Percentiles rank a stretch among this genome's conserved stretches.
Evolutionary conservation across 2,329 filamentous ascomycete genomes (phyloP).

Genomic region (Aspergillus costaricaensis): DNA sequence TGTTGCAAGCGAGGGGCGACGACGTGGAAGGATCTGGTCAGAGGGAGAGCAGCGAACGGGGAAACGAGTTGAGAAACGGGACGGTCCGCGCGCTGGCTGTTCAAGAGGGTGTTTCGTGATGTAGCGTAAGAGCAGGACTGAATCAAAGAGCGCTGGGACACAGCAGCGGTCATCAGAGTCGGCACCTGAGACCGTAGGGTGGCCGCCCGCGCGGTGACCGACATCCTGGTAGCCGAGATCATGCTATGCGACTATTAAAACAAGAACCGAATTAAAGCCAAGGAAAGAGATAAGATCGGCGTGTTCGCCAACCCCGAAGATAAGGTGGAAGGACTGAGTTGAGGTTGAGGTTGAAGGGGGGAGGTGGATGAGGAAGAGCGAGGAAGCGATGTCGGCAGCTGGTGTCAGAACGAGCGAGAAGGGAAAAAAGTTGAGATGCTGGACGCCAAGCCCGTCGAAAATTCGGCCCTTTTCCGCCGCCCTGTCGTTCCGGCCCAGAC

Average conservation of each 20-base stretch:
- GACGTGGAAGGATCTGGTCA: slow-evolving; percentile 42
- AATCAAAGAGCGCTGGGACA: slow-evolving; percentile 37
- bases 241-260: slow-evolving; percentile 33
- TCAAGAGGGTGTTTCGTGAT: slow-evolving; percentile 34
- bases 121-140: slow-evolving; percentile 36
- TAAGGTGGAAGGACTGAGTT: slow-evolving; percentile 3
- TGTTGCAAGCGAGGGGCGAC: slow-evolving; percentile 36
- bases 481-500: slow-evolving; percentile 26
- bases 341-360: slow-evolving; percentile 22
- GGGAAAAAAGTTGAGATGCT: slow-evolving; percentile 38
- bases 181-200: slow-evolving; percentile 38
- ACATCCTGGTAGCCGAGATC: slow-evolving; percentile 42
- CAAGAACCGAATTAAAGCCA: neutral
- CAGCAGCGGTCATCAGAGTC: slow-evolving; percentile 32
- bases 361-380: slow-evolving; percentile 19
- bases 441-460: slow-evolving; percentile 41
- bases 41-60: slow-evolving; percentile 37
- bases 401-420: slow-evolving; percentile 27
- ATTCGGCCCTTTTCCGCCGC: slow-evolving; percentile 33
- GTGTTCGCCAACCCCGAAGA: slow-evolving; percentile 22
- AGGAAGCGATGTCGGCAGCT: slow-evolving; percentile 30
- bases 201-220: slow-evolving; percentile 40
- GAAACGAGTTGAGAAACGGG: slow-evolving; percentile 35
- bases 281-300: neutral
- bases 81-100: slow-evolving; percentile 34